Evolutionary conservation across 2,329 filamentous ascomycete species (phyloP).

Genomic region (Zasmidium angulare): DNA sequence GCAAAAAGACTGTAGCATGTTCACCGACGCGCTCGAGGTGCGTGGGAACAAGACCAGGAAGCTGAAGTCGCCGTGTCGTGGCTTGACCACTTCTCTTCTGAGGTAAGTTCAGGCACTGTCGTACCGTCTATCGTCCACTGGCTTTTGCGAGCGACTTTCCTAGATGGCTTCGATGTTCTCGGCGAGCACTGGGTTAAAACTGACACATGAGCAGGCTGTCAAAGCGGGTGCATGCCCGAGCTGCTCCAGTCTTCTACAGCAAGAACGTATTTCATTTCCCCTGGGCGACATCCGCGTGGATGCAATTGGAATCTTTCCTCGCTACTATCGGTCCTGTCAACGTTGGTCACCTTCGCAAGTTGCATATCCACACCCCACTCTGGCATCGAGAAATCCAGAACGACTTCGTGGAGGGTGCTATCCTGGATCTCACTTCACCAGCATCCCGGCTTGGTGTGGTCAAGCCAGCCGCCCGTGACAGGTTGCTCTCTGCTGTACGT

Average conservation of each 20-base stretch:
- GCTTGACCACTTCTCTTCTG: constrained; percentile 16
- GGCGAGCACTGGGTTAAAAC: not conserved
- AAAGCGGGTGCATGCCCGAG: constrained; percentile 12
- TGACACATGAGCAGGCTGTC: constrained; percentile 4
- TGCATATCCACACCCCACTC: constrained; percentile 17
- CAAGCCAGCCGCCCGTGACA: constrained; percentile 16
- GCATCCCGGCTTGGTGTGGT: constrained; percentile 19
- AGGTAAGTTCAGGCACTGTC: not conserved
- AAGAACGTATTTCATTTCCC: constrained; percentile 23
- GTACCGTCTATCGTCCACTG: not conserved
- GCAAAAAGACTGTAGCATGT: constrained; percentile 18
- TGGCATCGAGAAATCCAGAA: constrained; percentile 19
- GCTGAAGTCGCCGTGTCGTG: constrained; percentile 13
- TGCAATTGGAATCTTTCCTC: constrained; percentile 23
- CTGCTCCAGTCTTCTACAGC: constrained; percentile 17
- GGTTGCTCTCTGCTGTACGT: constrained; percentile 19
- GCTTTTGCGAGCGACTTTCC: not conserved
- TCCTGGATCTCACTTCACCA: constrained; percentile 23
- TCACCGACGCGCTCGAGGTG: constrained; percentile 19
- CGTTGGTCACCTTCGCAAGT: constrained; percentile 9
- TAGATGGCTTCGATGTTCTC: not conserved
- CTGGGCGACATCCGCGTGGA: constrained; percentile 18
- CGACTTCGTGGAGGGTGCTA: constrained; percentile 22
- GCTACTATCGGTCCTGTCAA: constrained; percentile 19
- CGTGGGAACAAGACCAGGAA: constrained; percentile 18